phyloP scores from a whole-genome alignment of 495 filamentous ascomycete genomes.

The Penicillium paradoxum region DNA sequence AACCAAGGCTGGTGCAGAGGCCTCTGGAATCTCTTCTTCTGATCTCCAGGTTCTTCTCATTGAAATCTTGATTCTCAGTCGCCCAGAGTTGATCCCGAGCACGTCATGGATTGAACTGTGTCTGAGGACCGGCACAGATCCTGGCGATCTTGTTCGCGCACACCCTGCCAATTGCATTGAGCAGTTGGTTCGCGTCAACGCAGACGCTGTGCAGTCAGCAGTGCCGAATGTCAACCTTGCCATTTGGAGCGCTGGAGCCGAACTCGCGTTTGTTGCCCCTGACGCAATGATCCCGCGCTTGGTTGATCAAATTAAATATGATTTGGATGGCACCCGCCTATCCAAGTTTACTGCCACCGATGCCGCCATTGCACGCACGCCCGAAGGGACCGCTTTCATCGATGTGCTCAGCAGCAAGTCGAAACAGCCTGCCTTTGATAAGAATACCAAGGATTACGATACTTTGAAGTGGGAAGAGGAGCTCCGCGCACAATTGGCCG shows the following conservation, averaged over 20 bases:
- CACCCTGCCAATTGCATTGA: constrained; percentile 46
- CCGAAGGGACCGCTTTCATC: constrained; percentile 79
- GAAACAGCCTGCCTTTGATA: constrained; percentile 61
- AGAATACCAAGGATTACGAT: constrained; percentile 87
- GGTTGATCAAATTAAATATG: constrained; percentile 62
- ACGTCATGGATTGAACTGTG: constrained; percentile 85
- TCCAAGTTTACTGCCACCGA: constrained; percentile 73
- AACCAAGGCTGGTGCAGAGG: constrained; percentile 32
- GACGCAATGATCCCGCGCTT: constrained; percentile 72
- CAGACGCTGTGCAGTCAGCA: constrained; percentile 38
- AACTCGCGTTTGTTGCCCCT: constrained; percentile 89
- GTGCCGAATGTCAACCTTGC: constrained; percentile 54
- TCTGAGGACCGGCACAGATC: constrained; percentile 71
- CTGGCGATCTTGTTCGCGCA: constrained; percentile 64
- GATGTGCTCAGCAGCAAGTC: constrained; percentile 81
- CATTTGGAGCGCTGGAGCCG: constrained; percentile 74
- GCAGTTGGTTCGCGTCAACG: constrained; percentile 35
- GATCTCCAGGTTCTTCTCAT: constrained; percentile 60
- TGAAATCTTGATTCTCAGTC: constrained; percentile 69
- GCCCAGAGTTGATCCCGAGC: constrained; percentile 69
- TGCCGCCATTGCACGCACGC: constrained; percentile 84
- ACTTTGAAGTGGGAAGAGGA: constrained; percentile 97
- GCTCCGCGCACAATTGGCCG: constrained; percentile 76
- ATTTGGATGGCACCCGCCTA: constrained; percentile 63
- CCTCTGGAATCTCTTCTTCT: constrained; percentile 33